phyloP scores from a whole-genome alignment of 2,329 filamentous ascomycete species.

The Pestalotiopsis sp. region DNA sequence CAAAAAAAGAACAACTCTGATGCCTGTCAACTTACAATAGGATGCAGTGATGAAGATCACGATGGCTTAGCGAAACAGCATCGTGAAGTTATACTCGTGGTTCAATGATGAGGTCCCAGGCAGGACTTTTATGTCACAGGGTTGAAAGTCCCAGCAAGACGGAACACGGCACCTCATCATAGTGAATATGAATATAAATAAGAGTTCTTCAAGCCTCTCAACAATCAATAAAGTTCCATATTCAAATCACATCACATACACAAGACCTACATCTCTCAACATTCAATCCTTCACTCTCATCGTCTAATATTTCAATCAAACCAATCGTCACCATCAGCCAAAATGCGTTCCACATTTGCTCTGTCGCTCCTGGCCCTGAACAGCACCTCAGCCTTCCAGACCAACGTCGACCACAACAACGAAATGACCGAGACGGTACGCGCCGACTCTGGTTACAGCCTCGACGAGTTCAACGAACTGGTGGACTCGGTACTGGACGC shows the following conservation, averaged over 20 bases:
- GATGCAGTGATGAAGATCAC: neutral
- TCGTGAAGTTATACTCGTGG: neutral
- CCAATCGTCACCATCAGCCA: neutral
- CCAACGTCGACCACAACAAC: conserved; percentile 13
- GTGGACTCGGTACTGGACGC: conserved; percentile 16
- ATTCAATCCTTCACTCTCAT: neutral
- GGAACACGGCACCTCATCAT: neutral
- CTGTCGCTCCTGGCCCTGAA: conserved; percentile 15
- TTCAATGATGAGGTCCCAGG: neutral
- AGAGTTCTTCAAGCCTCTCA: neutral
- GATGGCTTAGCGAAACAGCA: neutral
- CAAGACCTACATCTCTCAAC: neutral
- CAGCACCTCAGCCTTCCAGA: conserved; percentile 14
- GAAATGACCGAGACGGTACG: conserved; percentile 15
- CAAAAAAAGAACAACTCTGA: conserved; percentile 1
- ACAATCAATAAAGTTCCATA: neutral
- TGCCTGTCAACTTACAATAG: neutral
- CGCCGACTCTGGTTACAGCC: conserved; percentile 12
- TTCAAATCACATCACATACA: neutral
- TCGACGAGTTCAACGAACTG: conserved; percentile 15
- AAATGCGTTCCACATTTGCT: conserved; percentile 3
- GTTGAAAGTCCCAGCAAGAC: neutral
- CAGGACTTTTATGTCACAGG: neutral
- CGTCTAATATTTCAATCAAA: neutral
- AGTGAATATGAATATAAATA: neutral